Evolutionary conservation across 768 basidiomycete species (phyloP).

Genomic region (Pisolithus albus): DNA sequence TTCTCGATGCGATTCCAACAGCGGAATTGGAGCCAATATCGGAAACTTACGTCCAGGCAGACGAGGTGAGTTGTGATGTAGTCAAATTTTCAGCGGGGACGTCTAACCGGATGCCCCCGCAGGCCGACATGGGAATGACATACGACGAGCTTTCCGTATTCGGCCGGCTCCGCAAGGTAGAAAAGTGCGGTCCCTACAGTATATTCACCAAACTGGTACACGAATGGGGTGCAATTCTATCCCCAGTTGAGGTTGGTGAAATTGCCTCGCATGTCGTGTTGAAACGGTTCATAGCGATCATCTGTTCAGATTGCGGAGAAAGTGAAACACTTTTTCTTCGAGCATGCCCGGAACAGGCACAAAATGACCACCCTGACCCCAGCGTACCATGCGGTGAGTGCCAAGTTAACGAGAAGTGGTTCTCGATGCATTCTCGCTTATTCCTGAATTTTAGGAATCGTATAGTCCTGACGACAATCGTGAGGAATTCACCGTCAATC

Average conservation of each 20-base stretch:
- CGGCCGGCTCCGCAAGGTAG: conserved; percentile 88
- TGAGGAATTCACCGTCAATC: conserved; percentile 31
- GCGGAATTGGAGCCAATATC: conserved; percentile 96
- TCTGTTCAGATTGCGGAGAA: conserved; percentile 80
- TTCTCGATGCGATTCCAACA: conserved; percentile 86
- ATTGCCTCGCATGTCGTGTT: not conserved
- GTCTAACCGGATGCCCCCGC: not conserved
- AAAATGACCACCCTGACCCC: conserved; percentile 98
- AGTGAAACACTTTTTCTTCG: conserved; percentile 96
- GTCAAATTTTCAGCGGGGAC: no score
- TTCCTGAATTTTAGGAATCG: conserved; percentile 57
- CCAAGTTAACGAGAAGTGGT: not conserved
- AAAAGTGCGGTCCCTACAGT: conserved; percentile 97
- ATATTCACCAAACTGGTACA: conserved; percentile 94
- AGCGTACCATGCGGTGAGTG: conserved; percentile 83
- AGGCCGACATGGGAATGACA: conserved; percentile 99
- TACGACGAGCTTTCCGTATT: conserved; percentile 94
- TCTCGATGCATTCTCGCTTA: not conserved
- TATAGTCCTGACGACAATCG: conserved; percentile 97
- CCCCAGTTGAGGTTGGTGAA: conserved; percentile 64
- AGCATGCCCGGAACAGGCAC: conserved; percentile 92
- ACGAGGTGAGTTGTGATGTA: conserved; percentile 55
- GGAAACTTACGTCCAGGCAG: conserved; percentile 88
- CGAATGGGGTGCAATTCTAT: conserved; percentile 85
- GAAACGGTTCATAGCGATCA: not conserved